These are phyloP conservation scores for Naganishia onofrii DNA, from an alignment of 768 basidiomycete species.

Conservation along the genomic window DNA sequence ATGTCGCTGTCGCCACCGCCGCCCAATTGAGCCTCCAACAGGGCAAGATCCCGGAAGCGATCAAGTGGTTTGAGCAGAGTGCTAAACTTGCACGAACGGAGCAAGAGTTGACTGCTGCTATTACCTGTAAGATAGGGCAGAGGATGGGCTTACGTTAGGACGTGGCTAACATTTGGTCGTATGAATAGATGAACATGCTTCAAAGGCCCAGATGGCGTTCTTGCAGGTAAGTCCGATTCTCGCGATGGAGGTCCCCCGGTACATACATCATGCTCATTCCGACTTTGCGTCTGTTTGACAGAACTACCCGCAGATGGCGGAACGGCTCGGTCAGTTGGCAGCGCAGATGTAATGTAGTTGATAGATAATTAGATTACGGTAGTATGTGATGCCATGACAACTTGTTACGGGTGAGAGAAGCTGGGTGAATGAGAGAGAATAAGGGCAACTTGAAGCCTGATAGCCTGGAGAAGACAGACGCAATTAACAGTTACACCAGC, in stretches of 20 bases:
- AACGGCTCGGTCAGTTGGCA: slow-evolving; percentile 52
- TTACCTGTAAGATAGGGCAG: slow-evolving; percentile 44
- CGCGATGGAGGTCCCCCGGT: too few species aligned
- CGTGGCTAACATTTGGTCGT: not conserved
- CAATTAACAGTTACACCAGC: too few species aligned
- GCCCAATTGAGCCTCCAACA: slow-evolving; percentile 91
- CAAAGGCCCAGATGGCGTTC: slow-evolving; percentile 77
- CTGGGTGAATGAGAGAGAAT: too few species aligned
- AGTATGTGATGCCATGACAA: too few species aligned
- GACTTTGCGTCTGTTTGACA: not conserved
- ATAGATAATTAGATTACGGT: not conserved
- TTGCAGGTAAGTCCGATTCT: slow-evolving; percentile 54
- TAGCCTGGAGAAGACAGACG: too few species aligned
- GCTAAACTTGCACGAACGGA: slow-evolving; percentile 84
- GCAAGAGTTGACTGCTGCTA: slow-evolving; percentile 65
- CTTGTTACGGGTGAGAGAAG: too few species aligned
- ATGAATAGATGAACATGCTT: slow-evolving; percentile 61
- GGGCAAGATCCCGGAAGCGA: slow-evolving; percentile 78
- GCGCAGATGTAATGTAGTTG: slow-evolving; percentile 35
- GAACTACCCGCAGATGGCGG: slow-evolving; percentile 76
- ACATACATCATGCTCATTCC: too few species aligned
- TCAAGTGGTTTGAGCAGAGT: slow-evolving; percentile 80
- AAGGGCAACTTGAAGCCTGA: too few species aligned
- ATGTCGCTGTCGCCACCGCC: slow-evolving; percentile 91
- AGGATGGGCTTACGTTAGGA: too few species aligned